Percentiles rank a stretch among this genome's conserved stretches.
Conservation (phyloP, 2,329 filamentous ascomycete genomes). For the Aspergillus sp. region DNA sequence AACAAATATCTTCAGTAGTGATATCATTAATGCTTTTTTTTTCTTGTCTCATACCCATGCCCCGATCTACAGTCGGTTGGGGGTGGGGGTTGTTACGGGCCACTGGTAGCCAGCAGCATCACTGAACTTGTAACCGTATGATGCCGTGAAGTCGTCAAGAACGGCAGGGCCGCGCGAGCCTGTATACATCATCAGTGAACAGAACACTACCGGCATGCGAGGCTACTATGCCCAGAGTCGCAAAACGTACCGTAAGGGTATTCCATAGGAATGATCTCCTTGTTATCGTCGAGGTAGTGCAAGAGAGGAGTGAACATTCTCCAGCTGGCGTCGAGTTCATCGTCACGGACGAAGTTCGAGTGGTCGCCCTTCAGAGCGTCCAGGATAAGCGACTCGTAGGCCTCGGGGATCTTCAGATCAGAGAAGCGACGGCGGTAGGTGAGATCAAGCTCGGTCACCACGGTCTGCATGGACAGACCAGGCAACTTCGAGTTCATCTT, state of each 20-base stretch:
- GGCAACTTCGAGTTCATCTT: conserved; percentile 99
- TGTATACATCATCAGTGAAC: conserved; percentile 39
- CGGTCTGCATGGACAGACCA: conserved; percentile 98
- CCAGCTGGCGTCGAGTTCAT: conserved; percentile 97
- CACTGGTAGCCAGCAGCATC: conserved; percentile 95
- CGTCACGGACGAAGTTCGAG: conserved; percentile 97
- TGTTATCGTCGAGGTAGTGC: conserved; percentile 98
- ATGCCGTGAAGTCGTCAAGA: conserved; percentile 95
- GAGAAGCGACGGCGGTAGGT: conserved; percentile 98
- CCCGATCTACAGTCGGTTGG: conserved; percentile 74
- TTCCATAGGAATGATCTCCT: conserved; percentile 99
- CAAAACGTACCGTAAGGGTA: conserved; percentile 86
- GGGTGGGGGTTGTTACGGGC: conserved; percentile 74
- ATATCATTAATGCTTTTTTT: conserved; percentile 17
- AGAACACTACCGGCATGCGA: background rate
- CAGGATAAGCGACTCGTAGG: conserved; percentile 95
- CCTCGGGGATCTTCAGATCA: conserved; percentile 98
- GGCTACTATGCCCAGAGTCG: background rate
- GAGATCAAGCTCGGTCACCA: conserved; percentile 95
- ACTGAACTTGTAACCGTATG: conserved; percentile 98
- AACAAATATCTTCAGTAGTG: conserved; percentile 16
- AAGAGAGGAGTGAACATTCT: conserved; percentile 96
- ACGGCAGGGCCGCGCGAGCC: conserved; percentile 95
- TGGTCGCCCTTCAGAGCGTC: conserved; percentile 98
- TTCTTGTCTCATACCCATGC: conserved; percentile 11